Evolutionary conservation across 1,284 basidiomycete genomes (phyloP).

Genomic region (Ustanciosporium gigantosporum): DNA sequence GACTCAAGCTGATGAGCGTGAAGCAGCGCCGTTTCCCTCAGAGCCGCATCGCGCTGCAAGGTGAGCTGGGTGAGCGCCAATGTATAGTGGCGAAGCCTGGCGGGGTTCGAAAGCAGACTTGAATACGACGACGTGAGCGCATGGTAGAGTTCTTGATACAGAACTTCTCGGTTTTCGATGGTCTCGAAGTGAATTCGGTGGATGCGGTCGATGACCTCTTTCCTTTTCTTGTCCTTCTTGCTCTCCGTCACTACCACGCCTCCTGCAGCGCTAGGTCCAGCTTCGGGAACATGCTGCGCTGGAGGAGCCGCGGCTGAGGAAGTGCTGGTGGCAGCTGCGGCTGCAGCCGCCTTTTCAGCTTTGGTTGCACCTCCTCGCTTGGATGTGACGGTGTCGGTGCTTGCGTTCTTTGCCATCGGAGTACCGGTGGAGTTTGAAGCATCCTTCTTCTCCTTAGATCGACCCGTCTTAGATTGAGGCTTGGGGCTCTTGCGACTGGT

Average conservation of each 20-base stretch:
- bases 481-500: conserved; percentile 12
- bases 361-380: conserved; percentile 23
- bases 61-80: conserved; percentile 48
- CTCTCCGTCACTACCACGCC: conserved; percentile 18
- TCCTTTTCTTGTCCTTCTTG: conserved; percentile 54
- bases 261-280: conserved; percentile 2
- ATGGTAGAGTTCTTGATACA: conserved; percentile 55
- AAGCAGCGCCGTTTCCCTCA: conserved; percentile 50
- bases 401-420: conserved; percentile 30
- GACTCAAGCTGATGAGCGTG: conserved; percentile 55
- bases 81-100: conserved; percentile 49
- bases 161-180: conserved; percentile 53
- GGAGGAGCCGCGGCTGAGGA: conserved; percentile 1
- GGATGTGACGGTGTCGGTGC: conserved; percentile 21
- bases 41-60: conserved; percentile 44
- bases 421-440: conserved; percentile 11
- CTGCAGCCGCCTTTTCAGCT: conserved; percentile 26
- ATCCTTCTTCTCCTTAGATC: conserved; percentile 27
- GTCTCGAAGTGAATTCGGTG: conserved; percentile 57
- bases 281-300: conserved; percentile 1
- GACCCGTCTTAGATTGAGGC: neutral
- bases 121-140: conserved; percentile 46
- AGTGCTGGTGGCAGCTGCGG: conserved; percentile 4
- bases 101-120: conserved; percentile 51
- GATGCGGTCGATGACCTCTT: conserved; percentile 58